Evolutionary conservation across 306 rosid species (phyloP).

Genomic region (Prunus fruticosa): DNA sequence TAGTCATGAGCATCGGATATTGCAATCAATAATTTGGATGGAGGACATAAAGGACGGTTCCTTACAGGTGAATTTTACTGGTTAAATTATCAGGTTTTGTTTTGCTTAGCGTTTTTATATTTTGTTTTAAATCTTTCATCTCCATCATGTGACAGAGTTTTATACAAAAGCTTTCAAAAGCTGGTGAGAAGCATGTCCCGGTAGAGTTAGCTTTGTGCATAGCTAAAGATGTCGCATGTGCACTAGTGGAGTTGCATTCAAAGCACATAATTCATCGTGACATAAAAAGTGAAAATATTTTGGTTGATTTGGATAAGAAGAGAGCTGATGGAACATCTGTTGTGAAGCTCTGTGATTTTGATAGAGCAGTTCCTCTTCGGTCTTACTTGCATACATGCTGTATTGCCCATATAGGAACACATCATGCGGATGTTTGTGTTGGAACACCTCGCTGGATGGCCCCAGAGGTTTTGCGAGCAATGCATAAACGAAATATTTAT

Average conservation of each 20-base stretch:
- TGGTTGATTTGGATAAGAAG: conserved; percentile 70
- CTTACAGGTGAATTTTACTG: conserved; percentile 55
- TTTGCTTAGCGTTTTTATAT: conserved; percentile 10
- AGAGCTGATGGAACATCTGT: conserved; percentile 68
- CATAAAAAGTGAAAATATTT: conserved; percentile 84
- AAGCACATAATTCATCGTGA: conserved; percentile 96
- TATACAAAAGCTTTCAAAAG: conserved; percentile 57
- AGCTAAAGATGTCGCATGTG: conserved; percentile 79
- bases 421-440: conserved; percentile 75
- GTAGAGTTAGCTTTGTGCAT: conserved; percentile 61
- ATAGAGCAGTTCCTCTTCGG: conserved; percentile 88
- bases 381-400: conserved; percentile 79
- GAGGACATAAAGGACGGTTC: conserved; percentile 87
- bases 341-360: conserved; percentile 97
- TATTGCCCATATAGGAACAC: conserved; percentile 79
- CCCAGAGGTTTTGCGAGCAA: conserved; percentile 86
- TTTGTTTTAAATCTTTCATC: conserved; percentile 4
- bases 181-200: conserved; percentile 73
- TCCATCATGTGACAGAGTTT: conserved; percentile 48
- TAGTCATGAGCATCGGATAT: conserved; percentile 48
- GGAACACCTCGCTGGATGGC: conserved; percentile 99
- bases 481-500: conserved; percentile 55
- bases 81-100: neutral
- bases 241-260: conserved; percentile 80
- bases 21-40: conserved; percentile 76